phyloP scores from a whole-genome alignment of 139 green algal genomes.

The Closterium sp. region DNA sequence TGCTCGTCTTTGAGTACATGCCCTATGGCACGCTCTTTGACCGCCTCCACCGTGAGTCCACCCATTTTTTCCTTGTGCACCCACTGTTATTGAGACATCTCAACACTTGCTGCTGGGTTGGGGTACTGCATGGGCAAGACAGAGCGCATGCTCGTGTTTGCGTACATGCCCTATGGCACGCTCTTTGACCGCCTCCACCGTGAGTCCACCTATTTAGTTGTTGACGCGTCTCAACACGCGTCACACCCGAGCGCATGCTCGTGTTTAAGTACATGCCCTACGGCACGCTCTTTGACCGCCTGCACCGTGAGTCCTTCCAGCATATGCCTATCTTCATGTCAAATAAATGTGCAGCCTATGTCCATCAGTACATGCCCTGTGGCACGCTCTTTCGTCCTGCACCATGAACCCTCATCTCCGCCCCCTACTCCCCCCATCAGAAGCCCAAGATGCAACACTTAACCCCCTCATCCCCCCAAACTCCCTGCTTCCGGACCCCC shows the following conservation, averaged over 20 bases:
- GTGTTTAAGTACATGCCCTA: slow-evolving; percentile 9
- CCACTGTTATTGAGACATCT: too few species aligned
- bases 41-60: slow-evolving; percentile 11
- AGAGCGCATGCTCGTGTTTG: slow-evolving; percentile 10
- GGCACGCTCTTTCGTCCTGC: too few species aligned
- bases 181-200: not conserved
- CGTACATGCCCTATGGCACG: slow-evolving; percentile 1
- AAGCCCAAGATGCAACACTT: not conserved
- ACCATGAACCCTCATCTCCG: too few species aligned
- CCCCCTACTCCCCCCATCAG: too few species aligned
- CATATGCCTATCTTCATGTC: too few species aligned
- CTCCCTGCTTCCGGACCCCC: not conserved
- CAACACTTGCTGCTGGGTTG: too few species aligned
- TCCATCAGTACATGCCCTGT: not conserved
- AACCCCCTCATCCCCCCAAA: not conserved
- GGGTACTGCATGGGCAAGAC: slow-evolving; percentile 17
- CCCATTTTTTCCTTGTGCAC: not conserved
- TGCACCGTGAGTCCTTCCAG: not conserved
- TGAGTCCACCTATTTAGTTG: not conserved
- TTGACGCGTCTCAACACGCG: too few species aligned
- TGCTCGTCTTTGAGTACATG: slow-evolving; percentile 22
- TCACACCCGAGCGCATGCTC: slow-evolving; percentile 2
- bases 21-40: slow-evolving; percentile 6
- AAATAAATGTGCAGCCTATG: too few species aligned
- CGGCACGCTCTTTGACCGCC: not conserved